Evolutionary conservation across 2,329 filamentous ascomycete genomes (phyloP), one percentile per base, ranked within the genome.

Genomic region (Aspergillus carbonarius): DNA sequence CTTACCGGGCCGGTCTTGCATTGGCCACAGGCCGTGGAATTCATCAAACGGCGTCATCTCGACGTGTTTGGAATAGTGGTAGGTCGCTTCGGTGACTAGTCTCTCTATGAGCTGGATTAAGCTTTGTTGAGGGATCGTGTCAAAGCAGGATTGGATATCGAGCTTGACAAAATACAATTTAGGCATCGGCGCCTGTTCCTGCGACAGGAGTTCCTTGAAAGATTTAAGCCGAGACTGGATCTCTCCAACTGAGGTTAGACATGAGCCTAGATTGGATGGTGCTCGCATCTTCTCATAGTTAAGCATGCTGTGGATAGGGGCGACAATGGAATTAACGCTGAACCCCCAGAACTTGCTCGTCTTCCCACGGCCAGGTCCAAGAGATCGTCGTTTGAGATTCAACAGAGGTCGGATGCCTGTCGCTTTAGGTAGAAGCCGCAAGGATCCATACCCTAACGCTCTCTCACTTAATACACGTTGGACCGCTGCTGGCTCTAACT

Each of bases 101-200:
- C 74, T 71, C 42, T 81, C 77, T 62, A 96, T 83, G 25, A 98
- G 79, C 23, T 80, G 72, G 34, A 97, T 70, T 17, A 98, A 79
- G 1, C 86, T 85, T 25, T 83, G 76, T 72, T 98, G 95, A 0
- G 95, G 95, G 46, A 99, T 97, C 0, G 90, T 96, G 74, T 99
- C 95, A 72, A 97, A 99, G 66, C 93, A 96, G 2, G 91, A 87
- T 71, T 91, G 85, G 18, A 99, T 93, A 70, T 99, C 95, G 12
- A 96, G 81, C 72, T 99, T 99, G 60, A 88, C 93, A 75, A 98
- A 96, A 74, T 90, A 98, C 1, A 97, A 76, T 4, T 74, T 79
- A 89, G 71, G 0, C 64, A 74, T 35, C 20, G 54, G 23, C 13
- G n/a, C 42, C 23, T 23, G 37, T 13, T 32, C 46, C 25, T 56